Evolutionary conservation across 83 land plant species (phyloP), one percentile per base, ranked within the genome.

Genomic region (Picea abies): DNA sequence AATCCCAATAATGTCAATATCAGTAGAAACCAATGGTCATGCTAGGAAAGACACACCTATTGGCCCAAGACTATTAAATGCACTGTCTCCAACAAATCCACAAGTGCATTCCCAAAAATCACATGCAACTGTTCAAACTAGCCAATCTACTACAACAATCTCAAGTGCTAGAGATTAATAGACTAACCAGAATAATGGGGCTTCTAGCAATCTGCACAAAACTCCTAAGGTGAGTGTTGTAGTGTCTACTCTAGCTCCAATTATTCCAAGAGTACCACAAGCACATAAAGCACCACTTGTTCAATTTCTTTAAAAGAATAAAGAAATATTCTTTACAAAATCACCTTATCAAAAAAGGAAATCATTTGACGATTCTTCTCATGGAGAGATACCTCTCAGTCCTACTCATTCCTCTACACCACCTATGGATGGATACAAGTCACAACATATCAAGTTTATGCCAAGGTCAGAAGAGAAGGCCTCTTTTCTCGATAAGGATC

Each of bases 281-380:
- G 89, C 86, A 14, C 87, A 89, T 4, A 92, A 92, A 82, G 92
- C 92, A 58, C 90, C 94, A 20, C 79, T 92, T 81, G 92, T 90
- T 76, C 84, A 89, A 41, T 92, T 92, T 77, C 84, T 90, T 35
- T 90, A 92, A 85, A 92, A 92, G 81, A 89, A 90, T 72, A 92
- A 90, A 80, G 92, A 92, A 76, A 92, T 90, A 92, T 90, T 76
- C 79, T n/a, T 10, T 52, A 77, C 79, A 25, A 58, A 52, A 14
- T 63, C 79, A 58, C 79, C 79, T 23, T 77, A 77, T 58, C 79
- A 23, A 58, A 52, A 63, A 25, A 58, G 58, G 63, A 77, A 77
- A 25, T 29, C 79, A 52, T 23, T 63, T 41, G 79, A 77, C 37
- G 79, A 77, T 58, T 77, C 63, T 23, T 77, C 79, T 25, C 32